Evolutionary conservation across 2,329 filamentous ascomycete species (phyloP).

Genomic region (Bipolaris zeicola): DNA sequence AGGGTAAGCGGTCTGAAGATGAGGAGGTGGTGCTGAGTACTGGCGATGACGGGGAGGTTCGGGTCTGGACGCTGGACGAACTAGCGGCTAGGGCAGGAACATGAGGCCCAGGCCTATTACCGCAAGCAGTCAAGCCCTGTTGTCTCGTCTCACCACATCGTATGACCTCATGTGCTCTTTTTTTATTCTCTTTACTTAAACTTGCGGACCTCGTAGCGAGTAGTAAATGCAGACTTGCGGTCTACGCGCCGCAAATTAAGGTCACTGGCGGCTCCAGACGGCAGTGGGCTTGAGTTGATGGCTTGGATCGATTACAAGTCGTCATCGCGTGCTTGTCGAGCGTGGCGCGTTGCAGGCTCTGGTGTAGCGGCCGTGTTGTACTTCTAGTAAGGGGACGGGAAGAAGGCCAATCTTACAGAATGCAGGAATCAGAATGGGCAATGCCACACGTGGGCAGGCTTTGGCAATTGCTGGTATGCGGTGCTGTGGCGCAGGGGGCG

Average conservation of each 20-base stretch:
- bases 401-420: conserved; percentile 4
- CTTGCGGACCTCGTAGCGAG: background rate
- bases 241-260: background rate
- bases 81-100: background rate
- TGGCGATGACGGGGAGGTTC: conserved; percentile 87
- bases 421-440: conserved; percentile 22
- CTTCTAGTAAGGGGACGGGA: background rate
- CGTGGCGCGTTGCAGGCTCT: too few species aligned
- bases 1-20: conserved; percentile 60
- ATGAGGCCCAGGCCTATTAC: background rate
- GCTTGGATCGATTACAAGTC: too few species aligned
- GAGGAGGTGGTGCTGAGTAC: conserved; percentile 91
- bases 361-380: too few species aligned
- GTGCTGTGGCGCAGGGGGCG: conserved; percentile 24
- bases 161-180: conserved; percentile 3
- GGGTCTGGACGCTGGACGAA: conserved; percentile 69
- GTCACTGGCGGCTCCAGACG: background rate
- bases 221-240: background rate
- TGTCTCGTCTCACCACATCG: background rate
- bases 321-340: too few species aligned
- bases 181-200: background rate
- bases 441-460: conserved; percentile 23
- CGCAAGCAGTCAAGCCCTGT: background rate
- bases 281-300: too few species aligned
- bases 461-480: background rate